These are phyloP conservation scores for Isoetes engelmannii DNA, from an alignment of 83 land plant genomes.

Conservation along the genomic window DNA sequence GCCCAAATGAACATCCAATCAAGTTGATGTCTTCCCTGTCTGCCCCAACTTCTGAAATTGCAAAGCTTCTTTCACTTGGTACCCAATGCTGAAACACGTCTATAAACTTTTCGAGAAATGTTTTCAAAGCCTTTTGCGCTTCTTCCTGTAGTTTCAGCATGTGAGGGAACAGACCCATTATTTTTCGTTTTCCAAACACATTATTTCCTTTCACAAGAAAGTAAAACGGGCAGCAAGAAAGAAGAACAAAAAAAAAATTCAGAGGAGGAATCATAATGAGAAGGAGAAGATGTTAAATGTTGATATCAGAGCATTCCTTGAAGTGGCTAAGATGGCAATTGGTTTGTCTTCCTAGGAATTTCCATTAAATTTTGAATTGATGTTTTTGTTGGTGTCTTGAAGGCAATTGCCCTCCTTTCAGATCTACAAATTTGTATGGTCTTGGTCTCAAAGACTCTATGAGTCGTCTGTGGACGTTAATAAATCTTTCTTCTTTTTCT, in stretches of 20 bases:
- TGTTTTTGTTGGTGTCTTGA: too few species aligned
- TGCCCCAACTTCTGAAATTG: background rate
- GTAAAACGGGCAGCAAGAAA: background rate
- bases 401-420: too few species aligned
- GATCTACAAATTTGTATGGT: too few species aligned
- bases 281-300: background rate
- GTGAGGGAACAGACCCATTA: background rate
- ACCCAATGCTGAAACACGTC: slow-evolving; percentile 55
- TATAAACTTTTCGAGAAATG: slow-evolving; percentile 62
- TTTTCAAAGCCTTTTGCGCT: slow-evolving; percentile 49
- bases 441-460: too few species aligned
- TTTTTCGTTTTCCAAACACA: too few species aligned
- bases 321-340: background rate
- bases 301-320: background rate
- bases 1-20: slow-evolving; percentile 70
- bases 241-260: background rate
- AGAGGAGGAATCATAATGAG: background rate
- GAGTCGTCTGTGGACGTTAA: too few species aligned
- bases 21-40: slow-evolving; percentile 17
- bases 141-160: slow-evolving; percentile 73
- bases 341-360: background rate
- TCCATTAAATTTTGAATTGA: background rate
- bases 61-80: slow-evolving; percentile 33
- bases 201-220: background rate
- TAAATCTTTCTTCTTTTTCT: too few species aligned